These are phyloP conservation scores for Trichodelitschia bisporula DNA, from an alignment of 495 filamentous ascomycete species.

Conservation along the genomic window DNA sequence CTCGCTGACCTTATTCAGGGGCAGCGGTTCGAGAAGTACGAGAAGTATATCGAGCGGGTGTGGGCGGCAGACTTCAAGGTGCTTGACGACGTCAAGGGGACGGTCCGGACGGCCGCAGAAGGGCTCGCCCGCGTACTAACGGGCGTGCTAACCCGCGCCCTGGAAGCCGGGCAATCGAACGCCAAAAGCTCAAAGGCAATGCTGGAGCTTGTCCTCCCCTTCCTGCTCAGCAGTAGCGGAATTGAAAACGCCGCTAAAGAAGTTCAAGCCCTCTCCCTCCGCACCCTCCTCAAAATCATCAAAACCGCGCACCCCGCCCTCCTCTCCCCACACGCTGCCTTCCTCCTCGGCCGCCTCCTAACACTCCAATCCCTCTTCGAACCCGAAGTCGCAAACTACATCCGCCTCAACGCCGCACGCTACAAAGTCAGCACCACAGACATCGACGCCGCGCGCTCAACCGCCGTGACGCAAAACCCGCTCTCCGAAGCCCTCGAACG, in stretches of 20 bases:
- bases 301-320: constrained; percentile 51
- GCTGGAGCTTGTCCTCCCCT: constrained; percentile 65
- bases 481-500: constrained; percentile 85
- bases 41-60: constrained; percentile 60
- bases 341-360: constrained; percentile 57
- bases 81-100: constrained; percentile 83
- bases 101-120: constrained; percentile 56
- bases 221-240: constrained; percentile 69
- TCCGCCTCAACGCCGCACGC: constrained; percentile 70
- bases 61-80: constrained; percentile 65
- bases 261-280: constrained; percentile 37
- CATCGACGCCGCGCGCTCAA: constrained; percentile 64
- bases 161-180: constrained; percentile 57
- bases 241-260: constrained; percentile 72
- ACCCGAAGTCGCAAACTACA: constrained; percentile 65
- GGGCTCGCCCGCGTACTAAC: constrained; percentile 62
- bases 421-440: constrained; percentile 61
- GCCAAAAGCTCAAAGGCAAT: constrained; percentile 44
- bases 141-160: constrained; percentile 52
- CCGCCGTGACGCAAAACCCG: constrained; percentile 60
- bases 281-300: constrained; percentile 63
- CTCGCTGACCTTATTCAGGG: constrained; percentile 69
- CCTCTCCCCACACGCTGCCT: constrained; percentile 35
- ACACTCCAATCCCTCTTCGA: constrained; percentile 67
- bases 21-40: constrained; percentile 45